Evolutionary conservation across 129 eudicot species (phyloP).

Genomic region (Artemisia argyi): DNA sequence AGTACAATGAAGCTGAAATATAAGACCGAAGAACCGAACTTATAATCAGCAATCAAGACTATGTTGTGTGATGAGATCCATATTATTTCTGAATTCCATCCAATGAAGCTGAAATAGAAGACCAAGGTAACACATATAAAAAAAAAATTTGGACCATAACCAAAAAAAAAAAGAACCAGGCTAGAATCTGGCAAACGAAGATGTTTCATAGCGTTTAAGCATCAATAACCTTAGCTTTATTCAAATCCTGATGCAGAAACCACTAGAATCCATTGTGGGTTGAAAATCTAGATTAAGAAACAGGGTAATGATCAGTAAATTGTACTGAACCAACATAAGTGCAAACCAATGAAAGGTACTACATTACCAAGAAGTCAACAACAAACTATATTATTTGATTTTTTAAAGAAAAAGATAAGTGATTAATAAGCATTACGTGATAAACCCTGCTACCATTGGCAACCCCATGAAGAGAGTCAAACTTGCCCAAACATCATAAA

Average conservation of each 20-base stretch:
- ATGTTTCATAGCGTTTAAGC: not conserved
- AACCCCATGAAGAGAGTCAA: constrained; percentile 90
- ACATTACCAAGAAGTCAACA: too few species aligned
- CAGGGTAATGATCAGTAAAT: constrained; percentile 5
- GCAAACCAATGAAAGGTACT: not conserved
- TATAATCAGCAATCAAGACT: constrained; percentile 25
- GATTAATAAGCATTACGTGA: constrained; percentile 42
- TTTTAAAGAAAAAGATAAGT: too few species aligned
- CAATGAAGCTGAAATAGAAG: constrained; percentile 11
- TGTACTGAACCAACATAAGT: not conserved
- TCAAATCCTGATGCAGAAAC: constrained; percentile 65
- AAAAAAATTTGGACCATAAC: not conserved
- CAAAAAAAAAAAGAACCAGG: not conserved
- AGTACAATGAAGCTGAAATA: too few species aligned
- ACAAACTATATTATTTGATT: too few species aligned
- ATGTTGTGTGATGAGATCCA: constrained; percentile 11
- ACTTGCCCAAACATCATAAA: constrained; percentile 88
- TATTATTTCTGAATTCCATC: constrained; percentile 12
- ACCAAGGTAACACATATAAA: not conserved
- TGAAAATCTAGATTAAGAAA: constrained; percentile 40
- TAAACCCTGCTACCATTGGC: constrained; percentile 68
- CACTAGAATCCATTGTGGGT: constrained; percentile 71
- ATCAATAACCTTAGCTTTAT: constrained; percentile 41
- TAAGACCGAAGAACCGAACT: too few species aligned
- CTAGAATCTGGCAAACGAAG: not conserved